Percentiles rank a stretch among this genome's conserved stretches.
Evolutionary conservation across 2,329 filamentous ascomycete species (phyloP).

Genomic region (Macrophomina pseudophaseolina): DNA sequence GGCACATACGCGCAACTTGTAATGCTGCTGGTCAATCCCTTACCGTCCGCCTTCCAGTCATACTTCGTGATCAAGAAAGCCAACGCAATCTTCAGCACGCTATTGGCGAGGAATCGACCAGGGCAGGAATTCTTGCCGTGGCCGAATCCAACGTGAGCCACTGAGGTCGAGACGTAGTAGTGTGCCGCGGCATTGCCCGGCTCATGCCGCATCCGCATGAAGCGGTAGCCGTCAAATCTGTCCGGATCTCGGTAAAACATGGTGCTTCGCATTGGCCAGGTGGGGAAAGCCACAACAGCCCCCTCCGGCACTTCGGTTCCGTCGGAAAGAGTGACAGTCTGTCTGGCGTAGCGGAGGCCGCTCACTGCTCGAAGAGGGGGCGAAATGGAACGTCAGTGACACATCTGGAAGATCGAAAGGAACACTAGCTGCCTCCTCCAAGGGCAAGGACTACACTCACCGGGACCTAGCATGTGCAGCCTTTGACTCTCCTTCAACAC

Average conservation of each 20-base stretch:
- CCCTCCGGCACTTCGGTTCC: constrained; percentile 35
- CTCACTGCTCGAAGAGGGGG: background rate
- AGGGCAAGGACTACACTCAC: constrained; percentile 29
- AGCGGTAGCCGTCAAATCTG: constrained; percentile 29
- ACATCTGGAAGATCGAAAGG: too few species aligned
- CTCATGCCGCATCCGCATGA: constrained; percentile 26
- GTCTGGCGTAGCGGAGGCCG: constrained; percentile 19
- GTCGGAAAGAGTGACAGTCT: constrained; percentile 36
- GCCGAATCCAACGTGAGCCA: constrained; percentile 32
- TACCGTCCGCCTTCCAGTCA: background rate
- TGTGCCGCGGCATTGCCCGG: constrained; percentile 21
- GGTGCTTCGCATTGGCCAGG: constrained; percentile 18
- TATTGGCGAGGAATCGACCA: constrained; percentile 29
- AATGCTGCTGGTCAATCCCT: too few species aligned
- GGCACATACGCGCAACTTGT: too few species aligned
- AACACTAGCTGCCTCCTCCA: too few species aligned
- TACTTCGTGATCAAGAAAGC: constrained; percentile 28
- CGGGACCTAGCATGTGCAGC: constrained; percentile 30
- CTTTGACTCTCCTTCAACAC: constrained; percentile 42
- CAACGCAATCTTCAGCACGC: constrained; percentile 28
- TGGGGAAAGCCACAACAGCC: constrained; percentile 25
- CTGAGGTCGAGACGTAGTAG: constrained; percentile 28
- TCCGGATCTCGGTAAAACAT: constrained; percentile 27
- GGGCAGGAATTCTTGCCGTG: constrained; percentile 29
- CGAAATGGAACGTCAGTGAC: too few species aligned